These are phyloP conservation scores for Acanthamoeba lenticulata DNA, from an alignment of 208 protist genomes.

Conservation along the genomic window DNA sequence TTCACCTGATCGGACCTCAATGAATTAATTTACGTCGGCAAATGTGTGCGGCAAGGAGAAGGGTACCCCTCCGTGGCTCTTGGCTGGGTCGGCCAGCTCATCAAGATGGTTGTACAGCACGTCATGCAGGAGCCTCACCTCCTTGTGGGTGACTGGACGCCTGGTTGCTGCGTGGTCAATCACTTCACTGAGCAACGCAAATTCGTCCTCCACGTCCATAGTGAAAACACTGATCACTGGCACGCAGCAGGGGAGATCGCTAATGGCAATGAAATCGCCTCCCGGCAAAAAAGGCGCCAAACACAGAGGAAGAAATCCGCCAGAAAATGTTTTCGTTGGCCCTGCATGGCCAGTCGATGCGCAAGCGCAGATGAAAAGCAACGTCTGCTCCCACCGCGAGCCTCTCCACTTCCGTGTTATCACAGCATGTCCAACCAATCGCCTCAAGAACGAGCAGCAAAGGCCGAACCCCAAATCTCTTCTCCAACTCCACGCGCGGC, in stretches of 20 bases:
- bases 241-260: background rate
- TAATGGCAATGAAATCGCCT: background rate
- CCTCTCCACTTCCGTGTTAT: no score
- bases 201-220: background rate
- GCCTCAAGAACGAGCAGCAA: background rate
- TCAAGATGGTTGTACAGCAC: background rate
- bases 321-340: no score
- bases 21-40: no score
- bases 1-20: background rate
- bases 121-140: background rate
- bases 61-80: background rate
- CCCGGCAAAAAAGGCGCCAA: constrained; percentile 5
- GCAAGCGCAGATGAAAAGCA: no score
- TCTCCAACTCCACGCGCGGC: background rate
- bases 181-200: background rate
- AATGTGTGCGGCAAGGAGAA: no score
- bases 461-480: background rate
- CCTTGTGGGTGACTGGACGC: background rate
- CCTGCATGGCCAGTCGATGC: no score
- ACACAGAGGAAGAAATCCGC: background rate
- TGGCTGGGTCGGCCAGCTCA: background rate
- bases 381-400: no score
- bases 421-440: background rate
- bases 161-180: background rate
- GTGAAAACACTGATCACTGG: background rate